Evolutionary conservation across 2,329 filamentous ascomycete species (phyloP).

Genomic region (Drechslerella stenobrocha): DNA sequence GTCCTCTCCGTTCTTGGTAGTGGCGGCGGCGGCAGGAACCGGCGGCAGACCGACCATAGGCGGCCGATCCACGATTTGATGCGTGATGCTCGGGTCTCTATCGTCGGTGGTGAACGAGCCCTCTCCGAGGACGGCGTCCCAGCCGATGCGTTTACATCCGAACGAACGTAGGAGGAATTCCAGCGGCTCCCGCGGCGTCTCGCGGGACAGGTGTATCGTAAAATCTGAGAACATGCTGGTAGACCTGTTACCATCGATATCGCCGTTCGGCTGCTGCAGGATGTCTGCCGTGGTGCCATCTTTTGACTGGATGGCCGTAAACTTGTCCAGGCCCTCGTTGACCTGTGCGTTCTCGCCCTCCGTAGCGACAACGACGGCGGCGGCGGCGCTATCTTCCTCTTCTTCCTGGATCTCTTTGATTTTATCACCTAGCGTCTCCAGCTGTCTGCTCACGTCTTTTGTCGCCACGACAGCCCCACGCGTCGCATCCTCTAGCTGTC

Average conservation of each 20-base stretch:
- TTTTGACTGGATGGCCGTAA: constrained; percentile 65
- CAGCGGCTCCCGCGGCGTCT: constrained; percentile 84
- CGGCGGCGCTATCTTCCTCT: constrained; percentile 13
- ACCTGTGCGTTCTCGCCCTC: constrained; percentile 44
- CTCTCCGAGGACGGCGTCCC: constrained; percentile 87
- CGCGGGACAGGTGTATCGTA: constrained; percentile 89
- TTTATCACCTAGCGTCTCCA: constrained; percentile 51
- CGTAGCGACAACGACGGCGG: constrained; percentile 10
- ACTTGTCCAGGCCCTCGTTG: constrained; percentile 75
- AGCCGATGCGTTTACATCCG: constrained; percentile 92
- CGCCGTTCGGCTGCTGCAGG: constrained; percentile 72
- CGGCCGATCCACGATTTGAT: constrained; percentile 93
- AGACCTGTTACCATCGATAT: constrained; percentile 57
- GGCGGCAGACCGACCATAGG: constrained; percentile 63
- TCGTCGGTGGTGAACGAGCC: constrained; percentile 92
- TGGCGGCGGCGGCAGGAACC: constrained; percentile 57
- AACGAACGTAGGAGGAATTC: constrained; percentile 94
- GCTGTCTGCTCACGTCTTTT: constrained; percentile 51
- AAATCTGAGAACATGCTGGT: constrained; percentile 57
- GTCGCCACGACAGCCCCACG: constrained; percentile 8
- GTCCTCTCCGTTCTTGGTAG: constrained; percentile 58
- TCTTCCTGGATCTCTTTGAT: constrained; percentile 49
- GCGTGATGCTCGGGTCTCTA: constrained; percentile 83
- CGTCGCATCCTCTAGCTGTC: constrained; percentile 26
- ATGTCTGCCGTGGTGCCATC: constrained; percentile 81